Evolutionary conservation across 2,329 filamentous ascomycete species (phyloP).

Genomic region (Aspergillus uvarum): DNA sequence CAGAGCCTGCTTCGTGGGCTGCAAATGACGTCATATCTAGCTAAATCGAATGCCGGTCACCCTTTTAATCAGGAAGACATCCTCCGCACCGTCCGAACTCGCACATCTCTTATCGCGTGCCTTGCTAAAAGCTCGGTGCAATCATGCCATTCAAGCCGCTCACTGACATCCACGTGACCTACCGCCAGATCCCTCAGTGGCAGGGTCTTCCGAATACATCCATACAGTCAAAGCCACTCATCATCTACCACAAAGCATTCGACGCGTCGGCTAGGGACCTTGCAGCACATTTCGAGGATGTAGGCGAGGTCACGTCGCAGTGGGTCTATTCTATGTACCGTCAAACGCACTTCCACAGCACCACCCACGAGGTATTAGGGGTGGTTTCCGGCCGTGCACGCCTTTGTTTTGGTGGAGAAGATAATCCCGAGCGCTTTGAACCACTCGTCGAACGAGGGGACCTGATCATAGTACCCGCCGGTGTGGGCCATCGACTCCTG

Average conservation of each 20-base stretch:
- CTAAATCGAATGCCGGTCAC: neutral
- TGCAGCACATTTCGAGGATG: constrained; percentile 54
- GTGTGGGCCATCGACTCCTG: constrained; percentile 63
- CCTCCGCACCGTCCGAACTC: neutral
- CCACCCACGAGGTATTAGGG: constrained; percentile 65
- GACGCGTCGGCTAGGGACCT: constrained; percentile 51
- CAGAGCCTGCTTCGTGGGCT: too few relatives aligned
- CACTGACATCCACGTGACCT: constrained; percentile 55
- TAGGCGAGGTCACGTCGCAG: constrained; percentile 60
- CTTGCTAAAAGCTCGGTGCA: neutral
- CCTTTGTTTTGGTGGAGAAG: constrained; percentile 66
- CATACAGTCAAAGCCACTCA: constrained; percentile 61
- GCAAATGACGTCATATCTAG: constrained; percentile 11
- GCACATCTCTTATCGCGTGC: neutral
- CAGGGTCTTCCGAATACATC: constrained; percentile 63
- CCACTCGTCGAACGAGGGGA: constrained; percentile 58
- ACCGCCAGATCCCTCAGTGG: constrained; percentile 60
- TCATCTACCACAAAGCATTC: constrained; percentile 66
- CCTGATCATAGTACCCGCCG: constrained; percentile 64
- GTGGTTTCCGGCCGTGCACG: constrained; percentile 58
- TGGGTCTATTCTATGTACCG: constrained; percentile 71
- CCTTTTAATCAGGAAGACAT: neutral
- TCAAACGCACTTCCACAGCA: constrained; percentile 67
- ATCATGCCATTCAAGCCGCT: constrained; percentile 46
- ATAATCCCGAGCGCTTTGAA: constrained; percentile 59